A percentile compares a stretch with the other conserved stretches of the same genome.
Conservation (phyloP, 2,329 filamentous ascomycete species). For the Pseudocercospora eumusae region DNA sequence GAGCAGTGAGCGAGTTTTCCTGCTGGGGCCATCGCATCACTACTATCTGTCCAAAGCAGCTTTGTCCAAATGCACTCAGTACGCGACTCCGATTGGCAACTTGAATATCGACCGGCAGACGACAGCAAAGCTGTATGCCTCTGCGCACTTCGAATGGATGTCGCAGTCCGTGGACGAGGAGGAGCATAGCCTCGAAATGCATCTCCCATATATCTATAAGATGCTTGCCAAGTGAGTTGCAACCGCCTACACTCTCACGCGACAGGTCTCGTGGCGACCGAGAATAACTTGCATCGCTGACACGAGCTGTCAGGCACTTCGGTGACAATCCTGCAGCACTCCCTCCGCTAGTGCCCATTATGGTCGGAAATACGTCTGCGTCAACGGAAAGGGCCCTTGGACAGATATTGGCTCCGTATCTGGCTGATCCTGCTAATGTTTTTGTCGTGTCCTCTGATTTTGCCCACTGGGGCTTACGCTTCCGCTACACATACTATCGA, state of each 20-base stretch:
- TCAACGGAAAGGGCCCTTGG: constrained; percentile 69
- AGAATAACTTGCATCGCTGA: constrained; percentile 12
- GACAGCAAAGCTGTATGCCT: constrained; percentile 54
- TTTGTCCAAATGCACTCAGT: constrained; percentile 69
- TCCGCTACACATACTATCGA: constrained; percentile 80
- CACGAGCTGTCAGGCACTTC: constrained; percentile 35
- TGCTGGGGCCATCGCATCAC: constrained; percentile 91
- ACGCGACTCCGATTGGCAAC: constrained; percentile 73
- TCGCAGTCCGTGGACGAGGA: constrained; percentile 66
- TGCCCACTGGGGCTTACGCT: constrained; percentile 89
- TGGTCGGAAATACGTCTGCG: constrained; percentile 74
- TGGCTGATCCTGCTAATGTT: constrained; percentile 71
- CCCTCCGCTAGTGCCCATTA: constrained; percentile 78
- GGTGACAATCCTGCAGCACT: constrained; percentile 53
- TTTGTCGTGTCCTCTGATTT: constrained; percentile 96
- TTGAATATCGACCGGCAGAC: constrained; percentile 64
- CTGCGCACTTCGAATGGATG: constrained; percentile 66
- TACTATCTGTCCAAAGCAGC: constrained; percentile 77
- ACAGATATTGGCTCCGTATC: constrained; percentile 70
- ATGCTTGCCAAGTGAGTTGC: constrained; percentile 56
- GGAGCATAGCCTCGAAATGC: constrained; percentile 96
- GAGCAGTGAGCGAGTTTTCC: constrained; percentile 76
- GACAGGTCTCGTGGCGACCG: not conserved
- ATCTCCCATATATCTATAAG: constrained; percentile 89
- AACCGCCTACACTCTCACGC: not conserved